These are phyloP conservation scores for Pneumocystis oryctolagi DNA, from an alignment of 1,139 yeast genomes.

Conservation along the genomic window DNA sequence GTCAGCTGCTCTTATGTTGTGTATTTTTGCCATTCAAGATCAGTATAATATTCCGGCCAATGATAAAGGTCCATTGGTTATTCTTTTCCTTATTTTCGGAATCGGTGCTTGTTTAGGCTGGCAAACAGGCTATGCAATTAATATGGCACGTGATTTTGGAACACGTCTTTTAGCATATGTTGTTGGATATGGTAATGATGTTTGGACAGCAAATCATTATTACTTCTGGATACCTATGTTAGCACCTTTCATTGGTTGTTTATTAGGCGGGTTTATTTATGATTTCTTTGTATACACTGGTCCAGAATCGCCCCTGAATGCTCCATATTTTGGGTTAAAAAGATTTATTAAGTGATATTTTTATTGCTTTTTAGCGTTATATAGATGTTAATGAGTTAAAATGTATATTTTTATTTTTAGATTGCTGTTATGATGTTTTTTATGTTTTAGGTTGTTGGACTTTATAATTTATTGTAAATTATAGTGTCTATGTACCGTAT, in stretches of 20 bases:
- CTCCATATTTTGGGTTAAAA: constrained; percentile 6
- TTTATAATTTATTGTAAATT: too few relatives aligned
- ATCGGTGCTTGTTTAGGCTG: constrained; percentile 34
- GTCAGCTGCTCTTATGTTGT: constrained; percentile 31
- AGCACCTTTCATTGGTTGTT: constrained; percentile 33
- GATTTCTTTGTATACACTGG: constrained; percentile 37
- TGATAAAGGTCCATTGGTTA: constrained; percentile 31
- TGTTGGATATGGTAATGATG: constrained; percentile 32
- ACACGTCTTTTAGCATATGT: constrained; percentile 35
- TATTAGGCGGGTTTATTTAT: constrained; percentile 33
- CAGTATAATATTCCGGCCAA: constrained; percentile 34
- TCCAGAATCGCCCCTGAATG: constrained; percentile 22
- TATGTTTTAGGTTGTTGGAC: too few relatives aligned
- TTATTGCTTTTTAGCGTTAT: neutral
- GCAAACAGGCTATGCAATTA: constrained; percentile 39
- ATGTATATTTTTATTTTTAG: too few relatives aligned
- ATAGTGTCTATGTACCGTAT: too few relatives aligned
- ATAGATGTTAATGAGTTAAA: too few relatives aligned
- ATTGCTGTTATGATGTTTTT: too few relatives aligned
- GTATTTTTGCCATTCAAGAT: constrained; percentile 36
- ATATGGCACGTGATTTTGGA: constrained; percentile 39
- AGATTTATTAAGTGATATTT: neutral
- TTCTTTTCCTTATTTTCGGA: constrained; percentile 31
- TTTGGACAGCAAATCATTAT: constrained; percentile 29
- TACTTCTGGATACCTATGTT: constrained; percentile 40